These are phyloP conservation scores for Austroboletus olivaceoglutinosus DNA, from an alignment of 1,284 basidiomycete genomes.

Conservation along the genomic window DNA sequence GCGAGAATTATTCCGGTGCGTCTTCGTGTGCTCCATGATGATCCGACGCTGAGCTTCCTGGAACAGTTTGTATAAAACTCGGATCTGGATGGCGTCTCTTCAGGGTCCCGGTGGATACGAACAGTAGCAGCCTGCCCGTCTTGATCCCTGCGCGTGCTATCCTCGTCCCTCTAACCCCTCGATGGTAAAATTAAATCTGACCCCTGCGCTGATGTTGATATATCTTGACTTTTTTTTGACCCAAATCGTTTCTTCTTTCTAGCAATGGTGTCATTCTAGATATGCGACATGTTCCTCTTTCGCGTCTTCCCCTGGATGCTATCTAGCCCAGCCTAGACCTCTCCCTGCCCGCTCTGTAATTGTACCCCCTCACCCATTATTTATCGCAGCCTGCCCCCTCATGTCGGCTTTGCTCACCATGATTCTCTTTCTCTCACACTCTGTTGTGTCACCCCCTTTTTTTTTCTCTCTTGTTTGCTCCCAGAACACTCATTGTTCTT, in stretches of 20 bases:
- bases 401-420: background rate
- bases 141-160: background rate
- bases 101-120: constrained; percentile 42
- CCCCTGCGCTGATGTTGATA: constrained; percentile 20
- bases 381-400: constrained; percentile 13
- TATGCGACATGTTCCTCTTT: constrained; percentile 26
- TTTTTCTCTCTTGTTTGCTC: background rate
- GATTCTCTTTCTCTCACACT: background rate
- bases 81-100: constrained; percentile 74
- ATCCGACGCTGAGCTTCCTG: background rate
- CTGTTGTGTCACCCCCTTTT: background rate
- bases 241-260: background rate
- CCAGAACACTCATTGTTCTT: background rate
- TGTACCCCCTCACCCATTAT: constrained; percentile 26
- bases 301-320: constrained; percentile 18
- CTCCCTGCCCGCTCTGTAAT: constrained; percentile 19
- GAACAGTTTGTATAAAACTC: constrained; percentile 65
- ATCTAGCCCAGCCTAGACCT: constrained; percentile 34
- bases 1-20: constrained; percentile 82
- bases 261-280: constrained; percentile 24
- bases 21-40: background rate
- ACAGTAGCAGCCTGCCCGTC: constrained; percentile 27
- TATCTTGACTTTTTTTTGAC: constrained; percentile 23
- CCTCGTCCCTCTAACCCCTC: background rate
- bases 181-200: constrained; percentile 14